A percentile compares a stretch with the other conserved stretches of the same genome.
These are phyloP conservation scores for Ensete ventricosum DNA, from an alignment of 176 grass and related monocot genomes.

Conservation along the genomic window DNA sequence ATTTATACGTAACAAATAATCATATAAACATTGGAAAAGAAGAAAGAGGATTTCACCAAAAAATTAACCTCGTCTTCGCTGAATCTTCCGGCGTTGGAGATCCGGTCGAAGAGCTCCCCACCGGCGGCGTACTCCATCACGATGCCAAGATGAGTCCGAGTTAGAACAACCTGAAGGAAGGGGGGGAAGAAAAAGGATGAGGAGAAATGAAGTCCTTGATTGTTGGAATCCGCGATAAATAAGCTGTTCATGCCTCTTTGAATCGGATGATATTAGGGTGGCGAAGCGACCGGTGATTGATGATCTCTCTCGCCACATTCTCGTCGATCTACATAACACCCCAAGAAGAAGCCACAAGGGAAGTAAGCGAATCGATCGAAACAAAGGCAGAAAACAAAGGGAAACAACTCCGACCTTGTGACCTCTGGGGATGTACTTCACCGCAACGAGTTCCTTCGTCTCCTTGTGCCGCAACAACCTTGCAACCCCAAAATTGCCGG, in stretches of 20 bases:
- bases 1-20: not conserved
- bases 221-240: not conserved
- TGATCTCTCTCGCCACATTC: conserved; percentile 11
- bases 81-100: conserved; percentile 1
- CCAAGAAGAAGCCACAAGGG: not conserved
- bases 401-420: not conserved
- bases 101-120: conserved; percentile 4
- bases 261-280: conserved; percentile 7
- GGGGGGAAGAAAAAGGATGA: too few relatives aligned
- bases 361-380: not conserved
- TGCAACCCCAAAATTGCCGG: conserved; percentile 2
- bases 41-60: not conserved
- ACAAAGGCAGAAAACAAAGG: not conserved
- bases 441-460: conserved; percentile 3
- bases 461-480: conserved; percentile 2
- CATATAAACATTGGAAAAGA: not conserved
- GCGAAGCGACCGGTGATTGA: not conserved
- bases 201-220: too few relatives aligned
- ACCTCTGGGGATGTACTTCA: conserved; percentile 7
- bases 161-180: not conserved
- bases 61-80: conserved; percentile 5
- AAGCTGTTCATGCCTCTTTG: not conserved
- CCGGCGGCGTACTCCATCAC: conserved; percentile 7
- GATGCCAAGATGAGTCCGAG: conserved; percentile 2
- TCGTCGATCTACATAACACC: not conserved